Conservation (phyloP, 2,329 filamentous ascomycete species). For the Cladosporium sp. region DNA sequence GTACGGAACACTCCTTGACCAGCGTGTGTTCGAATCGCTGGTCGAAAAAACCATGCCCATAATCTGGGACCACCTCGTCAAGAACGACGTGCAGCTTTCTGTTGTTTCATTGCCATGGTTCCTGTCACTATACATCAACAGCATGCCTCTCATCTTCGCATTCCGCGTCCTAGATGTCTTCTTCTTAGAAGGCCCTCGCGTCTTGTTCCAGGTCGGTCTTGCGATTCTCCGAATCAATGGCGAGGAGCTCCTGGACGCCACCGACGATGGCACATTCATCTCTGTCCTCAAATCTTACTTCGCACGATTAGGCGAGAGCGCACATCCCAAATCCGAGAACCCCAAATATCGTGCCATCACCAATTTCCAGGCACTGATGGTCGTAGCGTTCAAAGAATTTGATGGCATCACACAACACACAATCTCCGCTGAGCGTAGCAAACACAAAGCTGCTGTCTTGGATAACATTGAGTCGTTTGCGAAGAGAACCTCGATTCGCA, state of each 20-base stretch:
- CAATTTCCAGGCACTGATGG: conserved; percentile 96
- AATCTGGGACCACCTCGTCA: conserved; percentile 96
- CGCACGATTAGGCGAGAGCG: conserved; percentile 87
- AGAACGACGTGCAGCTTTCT: conserved; percentile 93
- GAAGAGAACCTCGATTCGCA: conserved; percentile 93
- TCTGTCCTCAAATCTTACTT: conserved; percentile 96
- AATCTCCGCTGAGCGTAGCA: conserved; percentile 83
- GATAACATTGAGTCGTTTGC: conserved; percentile 97
- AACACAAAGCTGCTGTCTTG: conserved; percentile 91
- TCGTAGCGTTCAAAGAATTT: conserved; percentile 98
- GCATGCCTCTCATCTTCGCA: conserved; percentile 96
- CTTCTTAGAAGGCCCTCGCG: conserved; percentile 96
- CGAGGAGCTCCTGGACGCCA: conserved; percentile 88
- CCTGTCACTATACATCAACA: conserved; percentile 97
- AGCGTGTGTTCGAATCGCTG: conserved; percentile 94
- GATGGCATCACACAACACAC: conserved; percentile 91
- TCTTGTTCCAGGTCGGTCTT: conserved; percentile 92
- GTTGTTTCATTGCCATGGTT: conserved; percentile 98
- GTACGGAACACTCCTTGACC: conserved; percentile 96
- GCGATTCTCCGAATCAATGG: conserved; percentile 98
- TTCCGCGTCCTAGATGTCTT: conserved; percentile 97
- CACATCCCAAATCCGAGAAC: conserved; percentile 93
- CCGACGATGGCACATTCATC: conserved; percentile 95
- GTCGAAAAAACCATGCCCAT: conserved; percentile 99
- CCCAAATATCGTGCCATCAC: conserved; percentile 92